Base-by-base conservation (phyloP, 768 basidiomycete species). In the Dendrothele bispora region DNA sequence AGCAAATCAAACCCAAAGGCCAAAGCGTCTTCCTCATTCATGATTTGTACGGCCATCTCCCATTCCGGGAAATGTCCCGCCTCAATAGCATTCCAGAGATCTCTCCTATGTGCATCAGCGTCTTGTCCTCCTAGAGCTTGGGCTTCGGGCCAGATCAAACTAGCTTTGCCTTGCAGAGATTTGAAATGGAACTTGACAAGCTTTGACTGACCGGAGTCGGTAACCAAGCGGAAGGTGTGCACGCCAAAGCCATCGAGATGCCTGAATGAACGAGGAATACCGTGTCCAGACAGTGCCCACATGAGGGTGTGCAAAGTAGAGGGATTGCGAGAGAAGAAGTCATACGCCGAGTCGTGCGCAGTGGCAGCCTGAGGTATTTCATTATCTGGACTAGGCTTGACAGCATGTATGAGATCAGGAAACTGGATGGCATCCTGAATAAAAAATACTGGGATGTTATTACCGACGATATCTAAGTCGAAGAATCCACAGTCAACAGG, bases 191-290 rank as follows among this genome's bases (percentile, higher is more conserved):
- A 94, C 63, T 94, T 95, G 66, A 94, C 91, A 55, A 95, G 95
- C 46, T 78, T 75, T 1, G 83, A 77, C 57, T 91, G 75, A 36
- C 83, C 83, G 22, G 77, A 60, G 0, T 66, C 70, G 56, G 91
- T 91, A 47, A 88, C 57, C 25, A 94, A 73, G 3, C 87, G 84
- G 63, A 77, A 95, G 0, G 91, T 90, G 65, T 95, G 92, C 39
- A 95, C 89, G 2, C 88, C 86, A 43, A 90, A 88, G 6, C 86
- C 93, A 68, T 92, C 88, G 82, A 95, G 89, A 84, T 88, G 91
- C 46, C 91, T 80, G 64, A 72, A 87, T 5, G 90, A 91, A 17
- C 91, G 83, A 12, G 92, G 93, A 49, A 95, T 83, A 69, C 69
- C 74, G 56, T 91, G 82, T 62, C 95, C 92, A 10, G 86, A 89